Evolutionary conservation across 257 asterid genomes (phyloP).

Genomic region (Ocimum tenuiflorum): DNA sequence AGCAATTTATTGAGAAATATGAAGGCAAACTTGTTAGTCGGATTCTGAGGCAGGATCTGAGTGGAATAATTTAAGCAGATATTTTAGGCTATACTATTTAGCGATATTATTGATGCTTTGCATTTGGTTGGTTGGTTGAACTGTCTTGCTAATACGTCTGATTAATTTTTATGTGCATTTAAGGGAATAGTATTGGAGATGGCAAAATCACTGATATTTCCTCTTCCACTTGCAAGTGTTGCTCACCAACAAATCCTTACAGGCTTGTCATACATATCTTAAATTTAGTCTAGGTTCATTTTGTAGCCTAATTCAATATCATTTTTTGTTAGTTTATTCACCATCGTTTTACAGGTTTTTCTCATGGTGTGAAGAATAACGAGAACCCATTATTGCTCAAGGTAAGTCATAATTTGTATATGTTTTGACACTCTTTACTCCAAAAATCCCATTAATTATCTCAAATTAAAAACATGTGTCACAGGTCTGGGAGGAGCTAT

Average conservation of each 20-base stretch:
- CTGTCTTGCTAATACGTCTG: constrained; percentile 2
- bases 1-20: neutral
- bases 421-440: constrained; percentile 11
- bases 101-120: neutral
- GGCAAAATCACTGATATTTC: constrained; percentile 66
- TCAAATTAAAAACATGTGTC: constrained; percentile 17
- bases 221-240: constrained; percentile 70
- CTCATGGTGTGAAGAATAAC: constrained; percentile 41
- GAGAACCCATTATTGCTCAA: constrained; percentile 47
- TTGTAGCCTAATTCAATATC: constrained; percentile 10
- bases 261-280: constrained; percentile 38
- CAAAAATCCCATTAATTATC: neutral
- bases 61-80: neutral
- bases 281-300: neutral
- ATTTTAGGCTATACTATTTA: constrained; percentile 1
- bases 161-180: constrained; percentile 19
- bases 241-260: constrained; percentile 94
- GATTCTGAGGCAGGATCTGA: neutral
- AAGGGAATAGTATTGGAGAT: constrained; percentile 66
- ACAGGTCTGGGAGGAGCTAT: constrained; percentile 82
- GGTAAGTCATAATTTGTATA: constrained; percentile 32
- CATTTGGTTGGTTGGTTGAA: constrained; percentile 2
- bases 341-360: constrained; percentile 40
- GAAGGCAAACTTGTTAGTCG: neutral
- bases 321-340: constrained; percentile 5